A percentile compares a stretch with the other conserved stretches of the same genome.
Evolutionary conservation across 1,139 yeast genomes (phyloP).

Genomic region (Saccharomyces hybrid): DNA sequence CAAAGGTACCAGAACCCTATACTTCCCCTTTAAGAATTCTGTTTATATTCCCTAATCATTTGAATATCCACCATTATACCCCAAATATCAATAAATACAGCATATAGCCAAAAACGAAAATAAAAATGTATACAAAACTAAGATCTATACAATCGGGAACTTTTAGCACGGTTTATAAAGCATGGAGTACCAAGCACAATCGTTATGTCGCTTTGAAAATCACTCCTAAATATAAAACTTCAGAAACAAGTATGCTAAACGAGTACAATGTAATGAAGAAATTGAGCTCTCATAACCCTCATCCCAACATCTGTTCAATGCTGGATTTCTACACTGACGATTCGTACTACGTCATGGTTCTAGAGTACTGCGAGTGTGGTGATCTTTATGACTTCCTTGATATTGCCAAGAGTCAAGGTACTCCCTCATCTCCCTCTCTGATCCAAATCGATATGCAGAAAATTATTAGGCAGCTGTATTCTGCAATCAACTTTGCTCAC

Average conservation of each 20-base stretch:
- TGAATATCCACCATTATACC: background rate
- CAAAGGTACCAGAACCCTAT: no score
- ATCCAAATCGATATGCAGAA: slow-evolving; percentile 30
- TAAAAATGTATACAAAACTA: slow-evolving; percentile 16
- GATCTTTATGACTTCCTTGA: slow-evolving; percentile 72
- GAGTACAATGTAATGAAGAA: slow-evolving; percentile 21
- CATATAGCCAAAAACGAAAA: background rate
- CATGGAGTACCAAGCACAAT: slow-evolving; percentile 12
- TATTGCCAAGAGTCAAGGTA: slow-evolving; percentile 16
- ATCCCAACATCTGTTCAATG: slow-evolving; percentile 47
- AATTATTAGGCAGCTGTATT: slow-evolving; percentile 62
- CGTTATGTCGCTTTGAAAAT: slow-evolving; percentile 28
- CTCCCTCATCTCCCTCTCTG: slow-evolving; percentile 39
- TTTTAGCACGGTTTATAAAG: slow-evolving; percentile 24
- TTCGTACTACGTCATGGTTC: slow-evolving; percentile 45
- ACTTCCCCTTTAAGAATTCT: background rate
- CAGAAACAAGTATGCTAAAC: slow-evolving; percentile 14
- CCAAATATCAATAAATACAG: background rate
- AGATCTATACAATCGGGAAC: slow-evolving; percentile 21
- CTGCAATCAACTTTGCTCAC: slow-evolving; percentile 69
- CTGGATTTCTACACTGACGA: slow-evolving; percentile 64
- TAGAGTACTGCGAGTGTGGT: slow-evolving; percentile 82
- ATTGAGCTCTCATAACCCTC: slow-evolving; percentile 16
- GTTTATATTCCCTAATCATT: background rate
- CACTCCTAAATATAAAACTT: slow-evolving; percentile 18